These are phyloP conservation scores for Neofusicoccum sp. DNA, from an alignment of 2,329 filamentous ascomycete genomes.

Conservation along the genomic window DNA sequence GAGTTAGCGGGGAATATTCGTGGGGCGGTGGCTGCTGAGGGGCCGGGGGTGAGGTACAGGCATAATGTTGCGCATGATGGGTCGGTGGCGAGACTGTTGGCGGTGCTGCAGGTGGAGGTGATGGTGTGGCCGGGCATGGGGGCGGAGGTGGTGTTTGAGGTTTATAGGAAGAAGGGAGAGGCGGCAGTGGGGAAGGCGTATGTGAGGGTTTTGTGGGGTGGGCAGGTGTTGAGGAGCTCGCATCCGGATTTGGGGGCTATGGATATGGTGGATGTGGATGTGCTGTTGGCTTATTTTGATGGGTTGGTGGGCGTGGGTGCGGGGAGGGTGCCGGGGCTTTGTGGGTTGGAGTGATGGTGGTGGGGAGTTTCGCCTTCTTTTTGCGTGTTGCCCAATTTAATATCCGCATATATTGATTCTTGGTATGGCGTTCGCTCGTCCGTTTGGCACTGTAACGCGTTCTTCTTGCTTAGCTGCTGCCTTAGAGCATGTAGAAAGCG, in stretches of 20 bases:
- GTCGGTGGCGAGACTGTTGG: constrained; percentile 64
- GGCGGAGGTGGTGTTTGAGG: constrained; percentile 72
- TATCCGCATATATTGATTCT: background rate
- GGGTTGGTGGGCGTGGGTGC: constrained; percentile 60
- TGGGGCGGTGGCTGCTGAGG: constrained; percentile 44
- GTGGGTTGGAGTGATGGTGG: background rate
- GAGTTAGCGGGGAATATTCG: constrained; percentile 68
- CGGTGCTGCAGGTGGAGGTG: constrained; percentile 66
- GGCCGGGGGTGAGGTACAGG: constrained; percentile 53
- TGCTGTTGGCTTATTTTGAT: constrained; percentile 68
- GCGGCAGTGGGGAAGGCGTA: constrained; percentile 37
- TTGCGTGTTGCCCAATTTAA: background rate
- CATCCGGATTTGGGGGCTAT: constrained; percentile 66
- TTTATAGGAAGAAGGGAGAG: constrained; percentile 46
- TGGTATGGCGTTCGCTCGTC: too few species aligned
- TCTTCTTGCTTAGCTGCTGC: too few species aligned
- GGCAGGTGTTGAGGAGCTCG: constrained; percentile 64
- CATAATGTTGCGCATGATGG: constrained; percentile 84
- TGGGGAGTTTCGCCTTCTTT: background rate
- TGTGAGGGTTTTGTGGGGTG: constrained; percentile 69
- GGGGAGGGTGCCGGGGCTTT: constrained; percentile 34
- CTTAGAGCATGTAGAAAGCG: too few species aligned
- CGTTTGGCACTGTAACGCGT: too few species aligned
- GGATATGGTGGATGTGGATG: constrained; percentile 68
- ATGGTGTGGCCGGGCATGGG: constrained; percentile 91